Percentiles rank a stretch among this genome's conserved stretches.
Evolutionary conservation across 148 eudicot species (phyloP).

Genomic region (Rhododendron molle): DNA sequence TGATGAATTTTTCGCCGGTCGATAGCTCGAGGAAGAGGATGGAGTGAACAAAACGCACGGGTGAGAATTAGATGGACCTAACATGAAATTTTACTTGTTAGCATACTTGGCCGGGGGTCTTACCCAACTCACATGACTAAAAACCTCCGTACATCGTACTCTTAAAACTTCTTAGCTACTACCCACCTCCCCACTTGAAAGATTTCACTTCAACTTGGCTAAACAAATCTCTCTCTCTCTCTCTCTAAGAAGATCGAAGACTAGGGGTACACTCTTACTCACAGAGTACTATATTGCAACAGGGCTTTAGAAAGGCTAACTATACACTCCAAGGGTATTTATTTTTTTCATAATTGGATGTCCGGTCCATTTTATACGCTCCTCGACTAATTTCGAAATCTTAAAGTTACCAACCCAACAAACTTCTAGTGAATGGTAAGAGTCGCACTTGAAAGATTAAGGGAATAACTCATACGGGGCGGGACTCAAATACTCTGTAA

Average conservation of each 20-base stretch:
- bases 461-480: background rate
- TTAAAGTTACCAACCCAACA: background rate
- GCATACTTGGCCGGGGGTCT: conserved; percentile 3
- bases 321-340: background rate
- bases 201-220: background rate
- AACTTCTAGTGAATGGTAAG: background rate
- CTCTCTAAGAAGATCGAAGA: background rate
- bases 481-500: background rate
- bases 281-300: background rate
- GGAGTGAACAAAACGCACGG: conserved; percentile 18
- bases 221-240: background rate
- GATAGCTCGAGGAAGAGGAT: background rate
- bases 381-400: background rate
- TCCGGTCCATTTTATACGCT: background rate
- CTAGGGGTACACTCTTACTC: background rate
- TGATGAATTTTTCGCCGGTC: background rate
- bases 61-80: conserved; percentile 26
- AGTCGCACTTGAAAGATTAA: background rate
- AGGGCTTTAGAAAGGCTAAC: background rate
- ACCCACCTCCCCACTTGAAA: background rate
- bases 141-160: background rate
- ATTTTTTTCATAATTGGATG: background rate
- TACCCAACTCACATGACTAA: conserved; percentile 15
- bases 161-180: background rate
- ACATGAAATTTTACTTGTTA: background rate